These are phyloP conservation scores for Trametes cinnabarina DNA, from an alignment of 768 basidiomycete species.

Conservation along the genomic window DNA sequence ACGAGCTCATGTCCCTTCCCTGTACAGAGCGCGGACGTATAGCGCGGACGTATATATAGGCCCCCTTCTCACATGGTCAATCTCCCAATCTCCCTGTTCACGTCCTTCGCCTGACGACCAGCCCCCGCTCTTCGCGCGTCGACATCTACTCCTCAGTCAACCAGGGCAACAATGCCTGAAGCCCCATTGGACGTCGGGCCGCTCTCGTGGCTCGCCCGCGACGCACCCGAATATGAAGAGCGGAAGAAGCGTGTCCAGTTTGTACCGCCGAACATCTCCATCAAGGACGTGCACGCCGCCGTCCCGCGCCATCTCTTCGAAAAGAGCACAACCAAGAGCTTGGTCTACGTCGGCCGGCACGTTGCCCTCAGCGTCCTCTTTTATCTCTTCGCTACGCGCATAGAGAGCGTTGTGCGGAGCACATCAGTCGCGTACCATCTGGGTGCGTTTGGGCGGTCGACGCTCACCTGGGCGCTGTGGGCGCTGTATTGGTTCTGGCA, in stretches of 20 bases:
- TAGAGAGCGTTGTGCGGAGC: conserved; percentile 25
- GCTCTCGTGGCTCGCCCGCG: conserved; percentile 20
- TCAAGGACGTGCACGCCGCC: conserved; percentile 47
- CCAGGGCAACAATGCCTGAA: too few species aligned
- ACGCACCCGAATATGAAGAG: conserved; percentile 51
- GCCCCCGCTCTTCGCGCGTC: too few species aligned
- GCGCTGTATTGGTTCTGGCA: conserved; percentile 28
- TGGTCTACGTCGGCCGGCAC: conserved; percentile 45
- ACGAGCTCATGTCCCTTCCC: too few species aligned
- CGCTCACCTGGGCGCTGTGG: conserved; percentile 13
- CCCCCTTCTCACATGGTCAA: too few species aligned
- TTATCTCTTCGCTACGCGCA: conserved; percentile 39
- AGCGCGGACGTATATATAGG: too few species aligned
- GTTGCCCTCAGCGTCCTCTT: conserved; percentile 38
- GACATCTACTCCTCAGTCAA: too few species aligned
- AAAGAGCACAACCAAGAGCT: conserved; percentile 42
- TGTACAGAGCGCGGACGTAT: too few species aligned
- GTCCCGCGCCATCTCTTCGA: conserved; percentile 49
- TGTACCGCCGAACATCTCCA: conserved; percentile 37
- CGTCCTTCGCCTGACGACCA: too few species aligned
- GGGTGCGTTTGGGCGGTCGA: neutral
- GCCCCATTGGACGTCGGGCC: too few species aligned
- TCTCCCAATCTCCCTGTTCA: too few species aligned
- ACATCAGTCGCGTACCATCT: neutral
- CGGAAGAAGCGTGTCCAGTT: conserved; percentile 39